Evolutionary conservation across 2,329 filamentous ascomycete species (phyloP), one percentile per base, ranked within the genome.

Genomic region (Aspergillus costaricaensis): DNA sequence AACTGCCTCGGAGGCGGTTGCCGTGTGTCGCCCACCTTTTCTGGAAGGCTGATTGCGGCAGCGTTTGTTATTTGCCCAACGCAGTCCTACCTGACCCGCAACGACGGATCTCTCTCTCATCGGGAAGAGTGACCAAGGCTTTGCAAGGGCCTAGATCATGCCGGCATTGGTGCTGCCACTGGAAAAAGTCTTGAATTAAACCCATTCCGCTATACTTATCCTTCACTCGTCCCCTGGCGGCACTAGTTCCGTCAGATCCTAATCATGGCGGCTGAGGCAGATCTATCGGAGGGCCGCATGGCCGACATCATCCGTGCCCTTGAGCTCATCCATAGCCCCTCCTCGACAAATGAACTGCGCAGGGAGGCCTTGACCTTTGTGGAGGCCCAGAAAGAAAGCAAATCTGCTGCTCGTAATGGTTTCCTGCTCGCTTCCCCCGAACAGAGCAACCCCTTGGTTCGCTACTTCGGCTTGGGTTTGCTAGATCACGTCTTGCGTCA

Each of bases 391-490:
- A 98, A 97, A 79, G 83, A 86, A 50, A 86, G 90, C 68, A 82
- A 86, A 59, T 88, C 93, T 70, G 93, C 94, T 5, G 91, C 92
- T 2, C 87, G 90, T 52, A 89, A 95, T 79, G 95, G 95, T 67
- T 96, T 91, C 77, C 85, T 85, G 23, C 85, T 99, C 61, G 93
- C 93, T 48, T 86, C 86, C 66, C 88, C 95, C 76, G 85, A 83
- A 70, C 81, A 84, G 39, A 91, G 96, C 73, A 85, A 91, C 57
- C 86, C 91, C 43, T 85, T 95, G 57, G 90, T 98, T 59, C 90
- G 95, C 68, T 93, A 98, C 79, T 99, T 96, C 76, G 95, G 93
- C 59, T 85, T 99, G 32, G 96, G 93, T 27, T 84, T 99, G 59
- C 86, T 99, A 66, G 94, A 97, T 71, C 90, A 96, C 77, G 88